These are phyloP conservation scores for Erythrophleum fordii DNA, from an alignment of 306 rosid genomes.

Conservation along the genomic window DNA sequence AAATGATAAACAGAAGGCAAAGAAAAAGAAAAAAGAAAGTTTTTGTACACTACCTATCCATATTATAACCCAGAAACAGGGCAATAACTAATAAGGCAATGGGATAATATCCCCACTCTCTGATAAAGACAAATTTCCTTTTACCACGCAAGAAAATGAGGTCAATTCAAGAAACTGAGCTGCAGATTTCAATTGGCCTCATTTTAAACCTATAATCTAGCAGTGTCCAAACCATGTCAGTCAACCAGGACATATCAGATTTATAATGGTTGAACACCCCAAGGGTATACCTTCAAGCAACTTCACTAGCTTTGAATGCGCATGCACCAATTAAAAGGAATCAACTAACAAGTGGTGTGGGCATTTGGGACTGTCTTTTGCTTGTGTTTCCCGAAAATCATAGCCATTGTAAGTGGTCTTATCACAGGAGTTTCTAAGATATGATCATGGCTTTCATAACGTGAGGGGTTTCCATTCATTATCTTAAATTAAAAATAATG, in stretches of 20 bases:
- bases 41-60: neutral
- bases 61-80: constrained; percentile 7
- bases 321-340: neutral
- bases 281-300: neutral
- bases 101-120: neutral
- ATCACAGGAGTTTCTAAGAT: neutral
- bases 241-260: constrained; percentile 5
- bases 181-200: neutral
- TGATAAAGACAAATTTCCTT: neutral
- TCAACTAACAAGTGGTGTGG: neutral
- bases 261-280: neutral
- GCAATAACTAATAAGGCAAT: neutral
- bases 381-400: neutral
- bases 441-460: neutral
- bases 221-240: neutral
- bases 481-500: neutral
- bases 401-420: neutral
- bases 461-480: neutral
- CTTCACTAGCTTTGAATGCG: neutral
- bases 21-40: neutral
- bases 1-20: neutral
- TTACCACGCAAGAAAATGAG: neutral
- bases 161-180: neutral
- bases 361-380: neutral
- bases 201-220: neutral